Percentiles rank a stretch among this genome's conserved stretches.
Conservation (phyloP, 352 stramenopile species). For the Halophytophthora batemanensis region DNA sequence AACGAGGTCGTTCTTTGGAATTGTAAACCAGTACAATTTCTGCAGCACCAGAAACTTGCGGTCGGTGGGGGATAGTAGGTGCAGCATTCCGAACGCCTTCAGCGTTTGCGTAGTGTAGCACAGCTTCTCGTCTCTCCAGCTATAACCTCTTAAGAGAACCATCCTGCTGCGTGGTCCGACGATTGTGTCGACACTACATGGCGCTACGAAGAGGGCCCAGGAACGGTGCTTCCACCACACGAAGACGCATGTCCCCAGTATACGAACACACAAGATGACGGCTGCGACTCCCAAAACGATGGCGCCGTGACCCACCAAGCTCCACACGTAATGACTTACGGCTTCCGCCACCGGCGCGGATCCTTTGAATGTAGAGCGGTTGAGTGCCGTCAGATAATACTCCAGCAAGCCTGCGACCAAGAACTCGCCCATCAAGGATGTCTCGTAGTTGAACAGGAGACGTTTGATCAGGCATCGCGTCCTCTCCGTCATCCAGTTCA, state of each 20-base stretch:
- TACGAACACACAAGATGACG: conserved; percentile 11
- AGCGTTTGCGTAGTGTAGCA: conserved; percentile 19
- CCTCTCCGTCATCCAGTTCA: conserved; percentile 5
- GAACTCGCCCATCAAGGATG: conserved; percentile 14
- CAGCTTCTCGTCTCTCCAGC: conserved; percentile 10
- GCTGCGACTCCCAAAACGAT: conserved; percentile 12
- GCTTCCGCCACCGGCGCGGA: conserved; percentile 10
- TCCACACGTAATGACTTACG: conserved; percentile 26
- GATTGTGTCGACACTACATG: conserved; percentile 19
- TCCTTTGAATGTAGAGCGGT: conserved; percentile 7
- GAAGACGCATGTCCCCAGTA: conserved; percentile 4
- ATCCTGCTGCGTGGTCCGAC: conserved; percentile 17
- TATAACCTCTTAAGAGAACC: conserved; percentile 14
- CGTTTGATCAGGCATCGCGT: conserved; percentile 10
- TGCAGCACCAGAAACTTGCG: conserved; percentile 16
- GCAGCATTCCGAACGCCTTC: conserved; percentile 18
- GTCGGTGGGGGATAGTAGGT: conserved; percentile 8
- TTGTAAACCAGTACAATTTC: conserved; percentile 13
- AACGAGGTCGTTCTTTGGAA: conserved; percentile 15
- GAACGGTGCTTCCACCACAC: conserved; percentile 4
- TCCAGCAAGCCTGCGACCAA: conserved; percentile 9
- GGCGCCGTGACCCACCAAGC: conserved; percentile 17
- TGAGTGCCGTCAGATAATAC: conserved; percentile 15
- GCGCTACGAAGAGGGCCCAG: conserved; percentile 7
- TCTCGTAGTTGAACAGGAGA: conserved; percentile 21